A percentile compares a stretch with the other conserved stretches of the same genome.
These are phyloP conservation scores for Trametes maxima DNA, from an alignment of 768 basidiomycete species.

Conservation along the genomic window DNA sequence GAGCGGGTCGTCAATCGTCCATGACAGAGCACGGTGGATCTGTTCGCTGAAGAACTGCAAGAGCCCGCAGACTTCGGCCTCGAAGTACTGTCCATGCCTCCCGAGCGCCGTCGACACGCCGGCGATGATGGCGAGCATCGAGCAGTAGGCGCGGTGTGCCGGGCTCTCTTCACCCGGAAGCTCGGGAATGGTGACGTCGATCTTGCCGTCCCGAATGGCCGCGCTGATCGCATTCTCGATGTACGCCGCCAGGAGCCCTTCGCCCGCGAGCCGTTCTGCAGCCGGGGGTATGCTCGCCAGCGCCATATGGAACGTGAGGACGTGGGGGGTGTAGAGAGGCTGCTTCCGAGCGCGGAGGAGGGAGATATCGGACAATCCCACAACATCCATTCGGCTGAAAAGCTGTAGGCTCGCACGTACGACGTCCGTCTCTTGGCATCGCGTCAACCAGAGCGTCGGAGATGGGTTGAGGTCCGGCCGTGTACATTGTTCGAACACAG, in stretches of 20 bases:
- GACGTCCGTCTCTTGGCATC: constrained; percentile 80
- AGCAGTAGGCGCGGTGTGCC: constrained; percentile 79
- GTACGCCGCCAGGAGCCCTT: constrained; percentile 80
- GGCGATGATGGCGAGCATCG: constrained; percentile 80
- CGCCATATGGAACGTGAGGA: constrained; percentile 86
- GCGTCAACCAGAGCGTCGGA: constrained; percentile 74
- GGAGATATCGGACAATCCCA: constrained; percentile 67
- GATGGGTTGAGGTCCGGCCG: constrained; percentile 68
- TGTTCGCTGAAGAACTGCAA: constrained; percentile 85
- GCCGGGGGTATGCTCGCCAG: constrained; percentile 74
- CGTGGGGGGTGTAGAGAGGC: constrained; percentile 73
- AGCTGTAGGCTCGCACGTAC: constrained; percentile 76
- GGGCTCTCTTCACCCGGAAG: constrained; percentile 77
- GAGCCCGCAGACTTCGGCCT: constrained; percentile 83
- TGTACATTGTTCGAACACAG: constrained; percentile 83
- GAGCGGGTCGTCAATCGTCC: constrained; percentile 82
- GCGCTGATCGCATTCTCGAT: constrained; percentile 79
- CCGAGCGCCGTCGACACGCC: constrained; percentile 67
- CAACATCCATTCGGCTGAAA: constrained; percentile 66
- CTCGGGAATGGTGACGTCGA: constrained; percentile 69
- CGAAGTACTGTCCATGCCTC: constrained; percentile 74
- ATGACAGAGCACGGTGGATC: constrained; percentile 72
- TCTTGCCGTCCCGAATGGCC: constrained; percentile 72
- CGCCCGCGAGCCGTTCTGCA: constrained; percentile 84
- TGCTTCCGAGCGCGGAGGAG: constrained; percentile 63